Base-by-base conservation (phyloP, 108 stramenopile species). In the Phaeodactylum tricornutum region DNA sequence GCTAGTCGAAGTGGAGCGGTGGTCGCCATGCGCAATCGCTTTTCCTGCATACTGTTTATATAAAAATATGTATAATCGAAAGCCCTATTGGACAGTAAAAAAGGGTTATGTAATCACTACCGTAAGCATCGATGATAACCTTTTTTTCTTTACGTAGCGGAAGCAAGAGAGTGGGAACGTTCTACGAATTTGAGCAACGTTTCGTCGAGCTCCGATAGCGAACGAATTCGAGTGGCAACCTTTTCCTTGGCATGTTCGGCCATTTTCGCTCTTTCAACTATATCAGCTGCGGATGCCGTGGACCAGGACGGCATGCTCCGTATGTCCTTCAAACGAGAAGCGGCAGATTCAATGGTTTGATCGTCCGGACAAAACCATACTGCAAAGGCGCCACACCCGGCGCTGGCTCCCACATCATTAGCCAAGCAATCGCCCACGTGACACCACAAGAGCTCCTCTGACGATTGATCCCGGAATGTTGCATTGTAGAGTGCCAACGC, bases 401-500 rank as follows among this genome's bases (percentile, higher is more conserved):
- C 74, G 53, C 74, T 70, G 2, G 69, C 79, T n/a, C 74, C 79
- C 3, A 80, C 74, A 57, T 86, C 84, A 57, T 86, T 78, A 16
- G 72, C 77, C 43, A 86, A 55, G 58, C 71, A 71, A 62, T 86
- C 84, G 2, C 84, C 84, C 8, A 86, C 72, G 63, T 86, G 84
- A 45, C 65, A 41, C 84, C 84, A 86, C 14, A 50, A 39, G 11
- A 22, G 3, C 3, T 34, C 19, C 2, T 50, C 52, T 2, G 23
- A 27, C 15, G 43, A 12, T 12, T 38, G 6, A 16, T 24, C 29
- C 9, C 34, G 53, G 20, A 21, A 47, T 34, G 35, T 11, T 14
- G 61, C 61, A 24, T 27, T 8, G 42, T 52, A 74, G 31, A 47
- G 26, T 0, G 53, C 23, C 22, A 81, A 47, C 12, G 79, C 59